These are phyloP conservation scores for Mycena kentingensis DNA, from an alignment of 768 basidiomycete species.

Conservation along the genomic window DNA sequence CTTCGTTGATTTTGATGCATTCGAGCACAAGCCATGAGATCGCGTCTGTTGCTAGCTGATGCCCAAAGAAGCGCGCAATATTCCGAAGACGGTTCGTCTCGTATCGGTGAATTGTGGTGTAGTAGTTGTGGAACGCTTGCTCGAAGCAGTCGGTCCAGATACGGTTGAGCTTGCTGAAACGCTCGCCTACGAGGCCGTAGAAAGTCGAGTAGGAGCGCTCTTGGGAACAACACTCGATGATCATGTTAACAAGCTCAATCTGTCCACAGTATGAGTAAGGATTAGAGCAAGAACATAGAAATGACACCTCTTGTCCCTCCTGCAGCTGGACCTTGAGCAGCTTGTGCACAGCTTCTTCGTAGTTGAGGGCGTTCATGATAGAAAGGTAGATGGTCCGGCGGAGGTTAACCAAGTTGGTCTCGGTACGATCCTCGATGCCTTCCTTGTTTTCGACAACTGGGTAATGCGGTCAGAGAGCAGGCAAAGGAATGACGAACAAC, in stretches of 20 bases:
- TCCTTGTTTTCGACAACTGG: constrained; percentile 74
- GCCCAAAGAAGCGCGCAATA: constrained; percentile 96
- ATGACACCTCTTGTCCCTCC: constrained; percentile 87
- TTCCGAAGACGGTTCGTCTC: constrained; percentile 98
- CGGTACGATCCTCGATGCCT: constrained; percentile 93
- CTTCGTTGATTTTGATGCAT: constrained; percentile 91
- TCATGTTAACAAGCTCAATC: constrained; percentile 97
- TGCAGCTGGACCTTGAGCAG: constrained; percentile 88
- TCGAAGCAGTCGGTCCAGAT: constrained; percentile 92
- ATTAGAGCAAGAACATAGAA: neutral
- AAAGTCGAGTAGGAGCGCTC: constrained; percentile 98
- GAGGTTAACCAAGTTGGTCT: constrained; percentile 93
- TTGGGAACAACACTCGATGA: constrained; percentile 99
- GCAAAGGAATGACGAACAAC: neutral
- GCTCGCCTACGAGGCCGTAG: constrained; percentile 94
- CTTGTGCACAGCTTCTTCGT: constrained; percentile 99
- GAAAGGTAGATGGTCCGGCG: constrained; percentile 94
- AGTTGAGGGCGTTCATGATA: constrained; percentile 98
- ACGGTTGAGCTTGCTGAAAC: constrained; percentile 94
- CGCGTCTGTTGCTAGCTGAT: constrained; percentile 82
- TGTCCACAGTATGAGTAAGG: constrained; percentile 32
- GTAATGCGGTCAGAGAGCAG: constrained; percentile 4
- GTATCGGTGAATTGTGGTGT: constrained; percentile 95
- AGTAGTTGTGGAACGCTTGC: constrained; percentile 85
- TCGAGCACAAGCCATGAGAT: constrained; percentile 88